Evolutionary conservation across 306 rosid species (phyloP), one percentile per base, ranked within the genome.

Genomic region (Ammopiptanthus mongolicus): DNA sequence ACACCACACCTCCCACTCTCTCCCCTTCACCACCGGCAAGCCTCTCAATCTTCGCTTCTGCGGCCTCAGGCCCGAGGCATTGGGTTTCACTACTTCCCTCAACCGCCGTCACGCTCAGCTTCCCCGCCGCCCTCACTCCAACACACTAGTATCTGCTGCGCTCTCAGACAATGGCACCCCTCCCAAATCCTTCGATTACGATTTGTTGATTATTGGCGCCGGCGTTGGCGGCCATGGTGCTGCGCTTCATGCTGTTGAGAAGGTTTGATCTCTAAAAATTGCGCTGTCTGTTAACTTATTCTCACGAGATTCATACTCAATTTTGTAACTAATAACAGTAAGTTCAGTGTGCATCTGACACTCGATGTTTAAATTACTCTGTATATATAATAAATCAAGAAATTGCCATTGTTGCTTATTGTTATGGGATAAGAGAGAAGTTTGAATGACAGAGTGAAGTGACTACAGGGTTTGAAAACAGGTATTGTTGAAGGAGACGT

Each of bases 191-290:
- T 96, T 92, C 23, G 99, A 95, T 46, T 95, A 95, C 5, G 99
- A 95, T 81, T 83, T 95, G 84, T 75, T 96, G 55, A 96, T 92
- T 22, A 92, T 96, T 34, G 98, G 99, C 21, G 99, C 99, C 6
- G 99, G 99, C 6, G 99, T 96, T 60, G 99, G 98, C 0, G 98
- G 98, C 65, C 99, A 96, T 22, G 99, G 99, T 1, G 99, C 98
- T 4, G 98, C 99, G 17, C 93, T 96, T 48, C 98, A 96, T 55
- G 98, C 98, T 6, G 98, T 96, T 25, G 96, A 92, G 85, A 92
- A 92, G 98, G 99, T 96, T 65, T 17, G 60, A 17, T 48, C 69
- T 69, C 63, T 34, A 0, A 0, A 25, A 53, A 48, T n/a, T 0
- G 3, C 2, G 7, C 4, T 23, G 9, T 14, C 18, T 8, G 13